These are phyloP conservation scores for Pythium phragmiticola DNA, from an alignment of 352 stramenopile species.

Conservation along the genomic window DNA sequence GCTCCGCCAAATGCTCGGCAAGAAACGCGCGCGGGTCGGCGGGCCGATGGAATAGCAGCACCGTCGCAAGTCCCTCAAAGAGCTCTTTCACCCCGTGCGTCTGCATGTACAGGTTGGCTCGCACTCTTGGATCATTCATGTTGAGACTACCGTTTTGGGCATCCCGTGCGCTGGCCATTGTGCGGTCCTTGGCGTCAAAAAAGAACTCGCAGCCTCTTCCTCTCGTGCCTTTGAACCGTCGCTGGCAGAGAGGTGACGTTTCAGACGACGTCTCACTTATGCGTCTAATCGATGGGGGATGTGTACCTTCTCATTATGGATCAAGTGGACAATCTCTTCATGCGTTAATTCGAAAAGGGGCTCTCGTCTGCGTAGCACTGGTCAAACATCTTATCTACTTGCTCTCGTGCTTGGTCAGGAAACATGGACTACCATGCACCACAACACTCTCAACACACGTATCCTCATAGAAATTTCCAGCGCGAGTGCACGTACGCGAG, in stretches of 20 bases:
- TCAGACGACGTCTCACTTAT: no score
- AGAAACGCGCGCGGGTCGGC: conserved; percentile 62
- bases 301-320: no score
- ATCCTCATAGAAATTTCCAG: not conserved
- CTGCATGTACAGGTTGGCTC: conserved; percentile 60
- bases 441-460: not conserved
- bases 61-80: conserved; percentile 58
- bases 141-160: conserved; percentile 29
- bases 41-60: conserved; percentile 66
- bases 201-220: not conserved
- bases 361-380: conserved; percentile 72
- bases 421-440: conserved; percentile 65
- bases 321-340: not conserved
- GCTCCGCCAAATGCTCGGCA: conserved; percentile 50
- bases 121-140: conserved; percentile 65
- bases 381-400: conserved; percentile 81
- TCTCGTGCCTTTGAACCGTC: not conserved
- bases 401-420: conserved; percentile 48
- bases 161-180: conserved; percentile 2
- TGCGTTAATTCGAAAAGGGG: conserved; percentile 40
- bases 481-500: conserved; percentile 41
- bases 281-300: no score
- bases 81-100: conserved; percentile 67
- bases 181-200: not conserved
- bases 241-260: not conserved